These are phyloP conservation scores for Zygoascus sp. DNA, from an alignment of 1,139 yeast species.

Conservation along the genomic window DNA sequence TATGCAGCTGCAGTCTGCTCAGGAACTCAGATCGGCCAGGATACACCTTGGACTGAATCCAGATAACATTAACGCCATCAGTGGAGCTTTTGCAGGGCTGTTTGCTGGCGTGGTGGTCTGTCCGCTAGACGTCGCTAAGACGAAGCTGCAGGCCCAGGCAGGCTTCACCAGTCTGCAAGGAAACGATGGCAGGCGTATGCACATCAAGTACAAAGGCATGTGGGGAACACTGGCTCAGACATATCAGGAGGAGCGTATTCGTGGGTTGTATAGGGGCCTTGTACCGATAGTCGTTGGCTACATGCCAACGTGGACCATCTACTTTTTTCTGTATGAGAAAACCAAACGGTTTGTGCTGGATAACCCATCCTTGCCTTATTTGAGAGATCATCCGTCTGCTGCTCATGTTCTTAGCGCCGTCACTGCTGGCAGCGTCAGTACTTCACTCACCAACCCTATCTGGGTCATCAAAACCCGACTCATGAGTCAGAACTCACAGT, in stretches of 20 bases:
- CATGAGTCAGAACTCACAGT: slow-evolving; percentile 60
- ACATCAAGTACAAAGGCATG: slow-evolving; percentile 50
- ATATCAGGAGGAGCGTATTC: slow-evolving; percentile 66
- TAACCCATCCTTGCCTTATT: slow-evolving; percentile 8
- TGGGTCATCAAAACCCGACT: slow-evolving; percentile 96
- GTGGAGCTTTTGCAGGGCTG: slow-evolving; percentile 92
- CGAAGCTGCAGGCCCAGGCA: slow-evolving; percentile 93
- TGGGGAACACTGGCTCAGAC: slow-evolving; percentile 59
- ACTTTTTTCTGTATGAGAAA: slow-evolving; percentile 82
- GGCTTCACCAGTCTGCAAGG: slow-evolving; percentile 37
- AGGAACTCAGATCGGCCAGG: not conserved
- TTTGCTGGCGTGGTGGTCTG: slow-evolving; percentile 87
- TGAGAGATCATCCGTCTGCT: slow-evolving; percentile 39
- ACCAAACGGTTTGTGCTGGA: slow-evolving; percentile 45
- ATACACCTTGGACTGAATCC: slow-evolving; percentile 16
- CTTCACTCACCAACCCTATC: slow-evolving; percentile 87
- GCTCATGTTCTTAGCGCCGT: slow-evolving; percentile 77
- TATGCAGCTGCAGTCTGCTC: not conserved
- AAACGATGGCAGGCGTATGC: not conserved
- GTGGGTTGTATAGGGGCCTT: slow-evolving; percentile 85
- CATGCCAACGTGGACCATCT: slow-evolving; percentile 96
- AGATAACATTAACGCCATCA: slow-evolving; percentile 51
- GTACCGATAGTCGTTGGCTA: slow-evolving; percentile 90
- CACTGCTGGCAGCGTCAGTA: slow-evolving; percentile 83
- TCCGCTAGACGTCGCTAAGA: slow-evolving; percentile 91